phyloP scores from a whole-genome alignment of 2,329 filamentous ascomycete genomes.

The Exophiala dermatitidis region DNA sequence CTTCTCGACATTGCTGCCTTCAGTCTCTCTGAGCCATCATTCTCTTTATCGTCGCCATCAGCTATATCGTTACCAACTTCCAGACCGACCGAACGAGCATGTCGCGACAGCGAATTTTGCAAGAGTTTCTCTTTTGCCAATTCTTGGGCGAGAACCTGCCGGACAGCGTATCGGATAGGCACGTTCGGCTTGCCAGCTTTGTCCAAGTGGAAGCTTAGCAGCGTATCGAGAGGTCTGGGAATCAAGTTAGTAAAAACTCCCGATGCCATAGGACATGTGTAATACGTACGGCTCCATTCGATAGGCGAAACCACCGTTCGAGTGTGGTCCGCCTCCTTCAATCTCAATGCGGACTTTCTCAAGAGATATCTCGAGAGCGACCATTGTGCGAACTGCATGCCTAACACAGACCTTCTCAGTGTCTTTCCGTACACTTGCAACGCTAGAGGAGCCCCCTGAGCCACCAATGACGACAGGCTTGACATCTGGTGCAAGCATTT shows the following conservation, averaged over 20 bases:
- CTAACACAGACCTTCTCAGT: constrained; percentile 73
- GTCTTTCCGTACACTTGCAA: constrained; percentile 82
- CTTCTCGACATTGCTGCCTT: constrained; percentile 25
- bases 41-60: constrained; percentile 33
- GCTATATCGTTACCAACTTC: constrained; percentile 3
- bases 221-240: constrained; percentile 62
- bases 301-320: constrained; percentile 65
- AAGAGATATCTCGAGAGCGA: constrained; percentile 72
- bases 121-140: constrained; percentile 64
- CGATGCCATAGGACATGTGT: constrained; percentile 27
- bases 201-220: constrained; percentile 67
- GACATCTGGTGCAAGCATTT: constrained; percentile 79
- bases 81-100: constrained; percentile 44
- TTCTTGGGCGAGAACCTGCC: constrained; percentile 89
- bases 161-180: constrained; percentile 82
- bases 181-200: constrained; percentile 45
- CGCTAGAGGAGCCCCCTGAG: constrained; percentile 56
- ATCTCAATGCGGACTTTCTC: constrained; percentile 73
- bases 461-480: constrained; percentile 82
- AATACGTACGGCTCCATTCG: constrained; percentile 81
- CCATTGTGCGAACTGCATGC: constrained; percentile 72
- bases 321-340: constrained; percentile 45
- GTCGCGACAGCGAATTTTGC: constrained; percentile 59
- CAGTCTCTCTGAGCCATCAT: constrained; percentile 28
- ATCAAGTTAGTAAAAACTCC: constrained; percentile 4